Evolutionary conservation across 2,329 filamentous ascomycete genomes (phyloP).

Genomic region (Sporothrix curviconia): DNA sequence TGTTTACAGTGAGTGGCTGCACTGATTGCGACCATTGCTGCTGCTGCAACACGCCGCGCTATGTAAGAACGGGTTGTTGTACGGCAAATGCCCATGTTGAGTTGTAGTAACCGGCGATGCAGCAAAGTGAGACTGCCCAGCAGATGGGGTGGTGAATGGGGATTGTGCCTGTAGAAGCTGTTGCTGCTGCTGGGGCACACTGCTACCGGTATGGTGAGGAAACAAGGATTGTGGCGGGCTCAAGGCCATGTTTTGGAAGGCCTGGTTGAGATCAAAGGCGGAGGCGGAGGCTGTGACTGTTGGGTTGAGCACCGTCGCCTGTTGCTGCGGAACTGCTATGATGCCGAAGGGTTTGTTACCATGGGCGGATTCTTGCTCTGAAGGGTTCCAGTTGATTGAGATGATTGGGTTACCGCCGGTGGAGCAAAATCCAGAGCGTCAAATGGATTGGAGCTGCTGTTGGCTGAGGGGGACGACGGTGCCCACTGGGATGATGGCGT

Average conservation of each 20-base stretch:
- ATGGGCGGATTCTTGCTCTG: conserved; percentile 50
- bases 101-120: too few relatives aligned
- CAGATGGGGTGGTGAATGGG: neutral
- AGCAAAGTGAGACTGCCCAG: too few relatives aligned
- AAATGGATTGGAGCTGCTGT: conserved; percentile 50
- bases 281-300: conserved; percentile 25
- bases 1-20: conserved; percentile 36
- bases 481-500: conserved; percentile 18
- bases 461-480: conserved; percentile 36
- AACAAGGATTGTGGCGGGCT: conserved; percentile 56
- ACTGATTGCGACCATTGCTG: conserved; percentile 25
- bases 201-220: conserved; percentile 62
- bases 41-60: too few relatives aligned
- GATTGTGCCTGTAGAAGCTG: conserved; percentile 8
- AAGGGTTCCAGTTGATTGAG: conserved; percentile 58
- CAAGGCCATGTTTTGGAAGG: conserved; percentile 70
- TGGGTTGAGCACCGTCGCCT: conserved; percentile 1
- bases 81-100: too few relatives aligned
- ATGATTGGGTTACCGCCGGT: conserved; percentile 49
- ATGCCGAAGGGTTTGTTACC: conserved; percentile 64
- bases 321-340: conserved; percentile 26
- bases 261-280: conserved; percentile 47
- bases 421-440: conserved; percentile 57
- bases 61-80: neutral
- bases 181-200: conserved; percentile 30